These are phyloP conservation scores for Pythium dissotocum DNA, from an alignment of 352 stramenopile species.

Conservation along the genomic window DNA sequence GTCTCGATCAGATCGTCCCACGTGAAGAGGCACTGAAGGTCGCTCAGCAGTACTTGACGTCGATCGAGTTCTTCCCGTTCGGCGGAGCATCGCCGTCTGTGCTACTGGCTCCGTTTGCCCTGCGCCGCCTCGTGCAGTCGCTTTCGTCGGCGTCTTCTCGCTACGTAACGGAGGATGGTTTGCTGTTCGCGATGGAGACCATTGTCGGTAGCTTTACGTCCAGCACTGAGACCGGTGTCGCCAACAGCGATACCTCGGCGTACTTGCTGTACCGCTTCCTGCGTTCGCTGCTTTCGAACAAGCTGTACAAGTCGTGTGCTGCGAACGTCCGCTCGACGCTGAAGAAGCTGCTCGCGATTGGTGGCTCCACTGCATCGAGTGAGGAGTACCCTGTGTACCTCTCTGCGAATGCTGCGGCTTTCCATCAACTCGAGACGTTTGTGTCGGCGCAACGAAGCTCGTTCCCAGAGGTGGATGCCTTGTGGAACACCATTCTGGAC, in stretches of 20 bases:
- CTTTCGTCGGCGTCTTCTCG: conserved; percentile 34
- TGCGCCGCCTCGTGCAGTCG: conserved; percentile 55
- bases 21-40: conserved; percentile 35
- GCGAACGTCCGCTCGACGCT: conserved; percentile 29
- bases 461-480: conserved; percentile 29
- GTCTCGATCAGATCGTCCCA: conserved; percentile 16
- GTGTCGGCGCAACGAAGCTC: conserved; percentile 22
- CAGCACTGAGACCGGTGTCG: background rate
- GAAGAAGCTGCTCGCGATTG: conserved; percentile 26
- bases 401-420: conserved; percentile 50
- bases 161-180: conserved; percentile 42
- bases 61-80: conserved; percentile 49
- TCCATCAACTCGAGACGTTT: conserved; percentile 32
- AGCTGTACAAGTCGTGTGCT: conserved; percentile 39
- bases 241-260: conserved; percentile 17
- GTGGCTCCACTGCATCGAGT: background rate
- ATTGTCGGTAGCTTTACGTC: conserved; percentile 29
- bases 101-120: conserved; percentile 53
- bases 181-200: conserved; percentile 69
- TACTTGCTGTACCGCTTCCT: conserved; percentile 56
- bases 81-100: conserved; percentile 31
- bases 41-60: conserved; percentile 47
- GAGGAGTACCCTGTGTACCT: conserved; percentile 49
- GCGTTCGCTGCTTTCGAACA: conserved; percentile 51
- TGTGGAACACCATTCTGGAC: conserved; percentile 43